Evolutionary conservation across 148 eudicot genomes (phyloP).

Genomic region (Cornus kousa): DNA sequence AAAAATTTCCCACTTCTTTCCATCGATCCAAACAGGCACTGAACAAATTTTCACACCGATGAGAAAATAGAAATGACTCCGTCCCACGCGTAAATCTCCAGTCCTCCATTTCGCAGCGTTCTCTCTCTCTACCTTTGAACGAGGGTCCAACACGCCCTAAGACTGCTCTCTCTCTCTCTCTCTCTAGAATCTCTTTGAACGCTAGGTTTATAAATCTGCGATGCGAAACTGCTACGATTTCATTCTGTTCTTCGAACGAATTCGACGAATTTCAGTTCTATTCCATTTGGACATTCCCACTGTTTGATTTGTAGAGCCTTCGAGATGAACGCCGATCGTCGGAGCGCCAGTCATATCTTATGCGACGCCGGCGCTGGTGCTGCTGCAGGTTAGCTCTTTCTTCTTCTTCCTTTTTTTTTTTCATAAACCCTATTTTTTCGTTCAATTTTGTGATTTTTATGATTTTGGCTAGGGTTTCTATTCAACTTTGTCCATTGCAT

Average conservation of each 20-base stretch:
- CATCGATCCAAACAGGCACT: too few relatives aligned
- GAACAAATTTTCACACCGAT: too few relatives aligned
- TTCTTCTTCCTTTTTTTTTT: not conserved
- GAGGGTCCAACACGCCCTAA: conserved; percentile 6
- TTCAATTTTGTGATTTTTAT: not conserved
- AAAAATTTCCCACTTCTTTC: too few relatives aligned
- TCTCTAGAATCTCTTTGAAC: not conserved
- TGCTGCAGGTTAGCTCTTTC: conserved; percentile 47
- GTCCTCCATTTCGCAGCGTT: not conserved
- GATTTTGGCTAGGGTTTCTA: conserved; percentile 1
- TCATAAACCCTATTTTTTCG: not conserved
- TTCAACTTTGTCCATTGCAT: not conserved
- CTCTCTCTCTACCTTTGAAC: not conserved
- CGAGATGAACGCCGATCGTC: conserved; percentile 33
- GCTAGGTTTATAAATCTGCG: not conserved
- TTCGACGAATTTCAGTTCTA: not conserved
- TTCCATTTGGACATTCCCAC: too few relatives aligned
- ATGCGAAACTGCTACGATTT: not conserved
- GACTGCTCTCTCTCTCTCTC: not conserved
- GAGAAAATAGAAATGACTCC: not conserved
- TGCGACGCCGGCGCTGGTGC: conserved; percentile 80
- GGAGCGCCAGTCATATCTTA: conserved; percentile 37
- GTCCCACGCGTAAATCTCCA: not conserved
- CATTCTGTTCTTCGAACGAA: not conserved
- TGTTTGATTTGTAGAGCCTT: not conserved